A percentile compares a stretch with the other conserved stretches of the same genome.
Conservation (phyloP, 441 rosid species). For the Adansonia madagascariensis region DNA sequence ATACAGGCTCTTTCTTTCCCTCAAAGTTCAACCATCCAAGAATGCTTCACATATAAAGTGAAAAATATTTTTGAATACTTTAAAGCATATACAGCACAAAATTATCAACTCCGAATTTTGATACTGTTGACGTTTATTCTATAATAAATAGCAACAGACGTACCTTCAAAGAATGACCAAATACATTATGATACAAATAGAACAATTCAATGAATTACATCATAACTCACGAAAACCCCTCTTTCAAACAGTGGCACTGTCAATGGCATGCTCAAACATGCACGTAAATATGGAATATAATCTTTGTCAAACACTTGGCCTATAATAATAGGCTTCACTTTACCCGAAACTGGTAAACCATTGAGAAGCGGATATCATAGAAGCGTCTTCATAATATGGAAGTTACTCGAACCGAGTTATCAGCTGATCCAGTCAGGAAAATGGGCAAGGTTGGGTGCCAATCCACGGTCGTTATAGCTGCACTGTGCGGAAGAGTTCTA, state of each 20-base stretch:
- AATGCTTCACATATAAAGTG: not conserved
- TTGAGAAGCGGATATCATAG: not conserved
- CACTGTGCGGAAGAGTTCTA: slow-evolving; percentile 63
- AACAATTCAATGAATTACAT: slow-evolving; percentile 20
- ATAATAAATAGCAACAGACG: not conserved
- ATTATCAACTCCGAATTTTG: not conserved
- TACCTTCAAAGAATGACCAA: not conserved
- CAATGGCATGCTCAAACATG: slow-evolving; percentile 7
- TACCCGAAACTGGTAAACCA: not conserved
- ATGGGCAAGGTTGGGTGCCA: slow-evolving; percentile 77
- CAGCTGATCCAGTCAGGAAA: slow-evolving; percentile 72
- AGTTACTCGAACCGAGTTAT: slow-evolving; percentile 67
- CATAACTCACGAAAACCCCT: not conserved
- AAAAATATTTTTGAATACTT: not conserved
- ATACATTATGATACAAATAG: not conserved
- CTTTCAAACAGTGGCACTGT: not conserved
- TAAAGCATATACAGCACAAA: not conserved
- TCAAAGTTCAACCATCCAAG: not conserved
- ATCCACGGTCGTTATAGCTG: slow-evolving; percentile 64
- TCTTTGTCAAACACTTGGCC: not conserved
- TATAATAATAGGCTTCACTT: not conserved
- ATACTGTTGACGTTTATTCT: not conserved
- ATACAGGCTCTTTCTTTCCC: not conserved
- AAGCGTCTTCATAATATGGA: slow-evolving; percentile 38
- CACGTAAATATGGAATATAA: not conserved